These are phyloP conservation scores for Lactuca sativa DNA, from an alignment of 129 eudicot species.

Conservation along the genomic window DNA sequence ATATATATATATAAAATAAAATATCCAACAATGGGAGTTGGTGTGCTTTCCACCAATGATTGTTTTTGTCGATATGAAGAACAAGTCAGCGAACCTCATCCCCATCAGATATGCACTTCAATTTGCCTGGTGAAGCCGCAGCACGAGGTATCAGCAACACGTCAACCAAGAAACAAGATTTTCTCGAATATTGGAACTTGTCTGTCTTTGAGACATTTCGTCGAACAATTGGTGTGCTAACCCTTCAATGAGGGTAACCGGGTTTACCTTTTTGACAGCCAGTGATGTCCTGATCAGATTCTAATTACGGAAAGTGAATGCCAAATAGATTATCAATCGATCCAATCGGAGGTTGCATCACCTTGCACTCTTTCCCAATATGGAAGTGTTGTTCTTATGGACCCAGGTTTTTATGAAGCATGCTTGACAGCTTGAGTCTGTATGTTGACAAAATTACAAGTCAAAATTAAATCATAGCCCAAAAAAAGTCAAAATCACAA, in stretches of 20 bases:
- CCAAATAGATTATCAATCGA: neutral
- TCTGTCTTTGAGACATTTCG: slow-evolving; percentile 8
- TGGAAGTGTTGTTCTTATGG: slow-evolving; percentile 12
- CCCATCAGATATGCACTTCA: slow-evolving; percentile 29
- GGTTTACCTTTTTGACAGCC: neutral
- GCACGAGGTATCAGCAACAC: slow-evolving; percentile 26
- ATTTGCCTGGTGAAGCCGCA: slow-evolving; percentile 22
- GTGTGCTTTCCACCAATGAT: slow-evolving; percentile 41
- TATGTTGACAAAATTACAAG: slow-evolving; percentile 10
- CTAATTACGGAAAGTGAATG: slow-evolving; percentile 12
- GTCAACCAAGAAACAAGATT: slow-evolving; percentile 20
- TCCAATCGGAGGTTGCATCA: neutral
- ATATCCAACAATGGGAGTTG: slow-evolving; percentile 27
- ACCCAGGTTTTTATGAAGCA: slow-evolving; percentile 17
- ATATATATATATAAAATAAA: neutral
- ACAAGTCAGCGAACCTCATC: slow-evolving; percentile 21
- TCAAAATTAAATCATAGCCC: neutral
- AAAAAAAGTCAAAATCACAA: slow-evolving; percentile 4
- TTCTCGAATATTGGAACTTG: slow-evolving; percentile 20
- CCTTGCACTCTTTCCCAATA: neutral
- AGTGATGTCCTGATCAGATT: slow-evolving; percentile 27
- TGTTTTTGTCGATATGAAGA: slow-evolving; percentile 20
- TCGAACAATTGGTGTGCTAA: slow-evolving; percentile 8
- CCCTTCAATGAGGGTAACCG: neutral
- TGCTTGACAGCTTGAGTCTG: neutral